Evolutionary conservation across 2,329 filamentous ascomycete genomes (phyloP).

Genomic region (Colletotrichum magnum): DNA sequence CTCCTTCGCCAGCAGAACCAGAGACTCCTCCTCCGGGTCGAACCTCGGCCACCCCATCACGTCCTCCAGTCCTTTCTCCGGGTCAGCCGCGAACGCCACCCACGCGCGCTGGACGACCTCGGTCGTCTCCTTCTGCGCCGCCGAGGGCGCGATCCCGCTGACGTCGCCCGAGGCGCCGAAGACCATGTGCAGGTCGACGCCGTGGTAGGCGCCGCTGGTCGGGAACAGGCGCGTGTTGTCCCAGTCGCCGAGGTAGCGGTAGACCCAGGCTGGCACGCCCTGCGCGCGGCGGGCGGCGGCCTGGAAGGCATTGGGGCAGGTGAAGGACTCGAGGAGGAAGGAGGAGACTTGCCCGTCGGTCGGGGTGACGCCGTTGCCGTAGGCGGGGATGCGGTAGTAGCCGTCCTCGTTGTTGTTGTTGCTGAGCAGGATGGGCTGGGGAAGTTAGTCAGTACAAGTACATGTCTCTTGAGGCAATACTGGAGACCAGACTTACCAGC

Average conservation of each 20-base stretch:
- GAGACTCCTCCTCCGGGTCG: constrained; percentile 42
- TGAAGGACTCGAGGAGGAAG: constrained; percentile 61
- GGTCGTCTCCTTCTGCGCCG: constrained; percentile 50
- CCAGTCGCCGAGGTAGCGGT: constrained; percentile 65
- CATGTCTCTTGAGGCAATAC: too few species aligned
- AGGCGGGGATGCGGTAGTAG: constrained; percentile 62
- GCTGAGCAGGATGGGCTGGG: constrained; percentile 57
- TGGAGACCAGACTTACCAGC: constrained; percentile 10
- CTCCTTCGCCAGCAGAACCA: constrained; percentile 46
- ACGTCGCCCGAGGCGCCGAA: constrained; percentile 58
- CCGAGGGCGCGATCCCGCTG: constrained; percentile 52
- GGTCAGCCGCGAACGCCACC: constrained; percentile 56
- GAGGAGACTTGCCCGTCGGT: constrained; percentile 53
- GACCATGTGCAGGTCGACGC: constrained; percentile 62
- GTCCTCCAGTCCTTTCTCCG: constrained; percentile 49
- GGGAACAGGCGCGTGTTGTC: constrained; percentile 61
- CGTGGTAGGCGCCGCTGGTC: constrained; percentile 64
- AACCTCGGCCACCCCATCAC: constrained; percentile 55
- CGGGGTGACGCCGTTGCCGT: constrained; percentile 53
- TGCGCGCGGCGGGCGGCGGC: constrained; percentile 51
- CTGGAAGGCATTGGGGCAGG: constrained; percentile 59
- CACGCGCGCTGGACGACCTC: constrained; percentile 57
- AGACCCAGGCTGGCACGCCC: constrained; percentile 58
- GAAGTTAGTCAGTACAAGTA: too few species aligned
- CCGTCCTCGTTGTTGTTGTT: constrained; percentile 62